Base-by-base conservation (phyloP, 108 stramenopile species). In the Skeletonema tropicum region DNA sequence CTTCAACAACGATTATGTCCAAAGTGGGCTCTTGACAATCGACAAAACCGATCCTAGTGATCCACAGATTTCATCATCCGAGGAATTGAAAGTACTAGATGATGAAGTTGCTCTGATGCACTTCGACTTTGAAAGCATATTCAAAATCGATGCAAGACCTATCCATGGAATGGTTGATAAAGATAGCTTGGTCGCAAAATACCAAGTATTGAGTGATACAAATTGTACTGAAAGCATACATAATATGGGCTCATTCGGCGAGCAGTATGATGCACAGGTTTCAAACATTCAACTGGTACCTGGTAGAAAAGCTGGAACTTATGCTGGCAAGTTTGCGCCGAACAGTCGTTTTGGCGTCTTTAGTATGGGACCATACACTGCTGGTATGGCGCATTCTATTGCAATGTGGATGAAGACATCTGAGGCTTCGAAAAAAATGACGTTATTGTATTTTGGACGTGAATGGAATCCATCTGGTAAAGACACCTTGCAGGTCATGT, bases 181-280 rank as follows among this genome's bases (percentile, higher is more conserved):
- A 1, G 35, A 64, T 13, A 64, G 41, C 25, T 64, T 64, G 36
- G 41, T 64, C 10, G 35, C 19, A 14, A 19, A 39, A 39, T 42
- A 19, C 15, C 38, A 42, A 13, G n/a, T 42, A 7, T 13, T 64
- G 12, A n/a, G 35, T 14, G 63, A 11, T 9, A 42, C 17, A 0
- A 19, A 19, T 19, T 64, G 63, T 41, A 41, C 25, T 6, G 63
- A 64, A 13, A 41, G 35, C 36, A 64, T 64, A 11, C 63, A 17
- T 10, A 64, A 64, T 41, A 39, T 19, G 19, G 63, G 63, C 32
- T 11, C 25, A 14, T 64, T 64, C 9, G 33, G 63, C 2, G 8
- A 11, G 19, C 63, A 64, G 41, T 64, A 39, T 39, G 63, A 64
- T 12, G 63, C 63, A 39, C 63, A 64, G 10, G 35, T 64, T 36